Base-by-base conservation (phyloP, 2,329 filamentous ascomycete genomes). In the Trichoderma sp. region DNA sequence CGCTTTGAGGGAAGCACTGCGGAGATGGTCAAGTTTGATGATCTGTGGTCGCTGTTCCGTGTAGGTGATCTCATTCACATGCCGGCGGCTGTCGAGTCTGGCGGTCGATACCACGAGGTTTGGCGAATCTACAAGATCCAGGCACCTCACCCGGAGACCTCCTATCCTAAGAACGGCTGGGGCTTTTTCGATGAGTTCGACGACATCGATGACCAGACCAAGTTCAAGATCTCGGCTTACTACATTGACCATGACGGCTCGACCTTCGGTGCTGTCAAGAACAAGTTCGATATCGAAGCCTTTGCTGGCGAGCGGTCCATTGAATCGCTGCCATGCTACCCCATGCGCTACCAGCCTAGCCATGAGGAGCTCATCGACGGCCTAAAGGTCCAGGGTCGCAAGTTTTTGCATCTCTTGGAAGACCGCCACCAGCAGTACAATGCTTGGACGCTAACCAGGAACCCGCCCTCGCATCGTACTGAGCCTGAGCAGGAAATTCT, bases 241-340 rank as follows among this genome's bases (percentile, higher is more conserved):
- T 80, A 81, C 70, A 78, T 82, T 42, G 80, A 82, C 57, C 77
- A 81, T 67, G 78, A 82, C 15, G 81, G 81, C 0, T 75, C 72
- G 13, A 70, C 72, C 9, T 81, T 77, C 54, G 79, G 80, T 0
- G 76, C 79, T 0, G 79, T 81, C 17, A 76, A 74, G 7, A 76
- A 78, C 63, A 75, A 72, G 39, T 80, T 82, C 37, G 72, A 75
- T 48, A 76, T 82, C 17, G 69, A 76, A 42, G 73, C 73, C 0
- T 83, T 80, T 59, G 71, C 74, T 0, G 80, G 80, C 53, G 79
- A 81, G 69, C 73, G 77, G 17, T 72, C 76, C 4, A 79, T 82
- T 52, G 73, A 76, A 19, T 78, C 76, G 0, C 75, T 82, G 0
- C 76, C 78, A 2, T 74, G 78, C 1, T 81, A 76, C 65, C 80